phyloP scores from a whole-genome alignment of 495 filamentous ascomycete genomes.

The Penicillium cataractarum region DNA sequence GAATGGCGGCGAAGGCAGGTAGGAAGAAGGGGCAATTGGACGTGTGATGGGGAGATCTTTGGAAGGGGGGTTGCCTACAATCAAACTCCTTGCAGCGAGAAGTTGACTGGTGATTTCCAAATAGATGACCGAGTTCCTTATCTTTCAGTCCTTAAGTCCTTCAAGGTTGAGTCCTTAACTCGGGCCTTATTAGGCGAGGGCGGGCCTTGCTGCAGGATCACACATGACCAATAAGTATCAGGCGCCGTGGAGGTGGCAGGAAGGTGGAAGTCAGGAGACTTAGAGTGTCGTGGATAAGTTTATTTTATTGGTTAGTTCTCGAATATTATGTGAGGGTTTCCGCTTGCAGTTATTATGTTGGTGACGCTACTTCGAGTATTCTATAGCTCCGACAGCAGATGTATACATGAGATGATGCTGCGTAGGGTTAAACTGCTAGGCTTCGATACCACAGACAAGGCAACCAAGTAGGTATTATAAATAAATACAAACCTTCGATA shows the following conservation, averaged over 20 bases:
- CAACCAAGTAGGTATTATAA: background rate
- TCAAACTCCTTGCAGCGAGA: background rate
- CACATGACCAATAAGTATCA: background rate
- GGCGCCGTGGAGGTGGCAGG: background rate
- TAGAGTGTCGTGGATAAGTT: background rate
- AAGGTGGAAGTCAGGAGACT: background rate
- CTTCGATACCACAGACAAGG: no score
- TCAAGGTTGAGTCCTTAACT: background rate
- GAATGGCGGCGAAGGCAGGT: background rate
- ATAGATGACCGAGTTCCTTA: background rate
- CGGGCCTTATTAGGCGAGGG: background rate
- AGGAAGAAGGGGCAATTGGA: background rate
- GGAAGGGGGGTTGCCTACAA: background rate
- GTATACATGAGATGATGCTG: no score
- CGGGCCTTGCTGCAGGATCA: background rate
- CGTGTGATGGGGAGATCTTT: background rate
- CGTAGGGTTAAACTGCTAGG: no score
- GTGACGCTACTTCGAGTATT: no score
- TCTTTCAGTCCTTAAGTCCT: background rate
- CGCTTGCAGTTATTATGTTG: background rate
- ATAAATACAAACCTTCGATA: no score
- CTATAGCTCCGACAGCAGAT: no score
- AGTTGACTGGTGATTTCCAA: background rate
- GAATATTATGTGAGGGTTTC: background rate
- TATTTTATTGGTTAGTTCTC: background rate